Evolutionary conservation across 306 rosid species (phyloP), one percentile per base, ranked within the genome.

Genomic region (Prunus campanulata): DNA sequence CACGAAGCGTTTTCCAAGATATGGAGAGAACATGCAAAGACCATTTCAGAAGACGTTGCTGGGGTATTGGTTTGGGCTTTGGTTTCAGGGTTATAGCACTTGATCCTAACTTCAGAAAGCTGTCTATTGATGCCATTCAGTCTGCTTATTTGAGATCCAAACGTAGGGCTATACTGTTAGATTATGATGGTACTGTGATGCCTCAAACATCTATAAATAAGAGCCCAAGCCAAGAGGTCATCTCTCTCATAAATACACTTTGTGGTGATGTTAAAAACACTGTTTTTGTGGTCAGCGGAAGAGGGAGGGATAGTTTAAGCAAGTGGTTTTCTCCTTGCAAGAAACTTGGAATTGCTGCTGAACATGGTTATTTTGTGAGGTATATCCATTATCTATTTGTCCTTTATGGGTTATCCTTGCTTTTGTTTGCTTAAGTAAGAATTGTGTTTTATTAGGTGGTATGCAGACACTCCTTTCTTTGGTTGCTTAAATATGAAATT

Each of bases 1-100:
- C 93, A 27, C 67, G 66, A 65, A 89, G 93, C 78, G 84, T 87
- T 71, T 84, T 83, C 82, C 91, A 85, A 73, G 93, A 89, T 75
- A 80, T 89, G 86, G 93, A 89, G 68, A 82, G 90, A 74, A 80
- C 87, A 6, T 88, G 91, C 70, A 88, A 57, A 83, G 91, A 88
- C 56, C 91, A 88, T 84, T 85, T 88, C 69, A 78, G 86, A 78
- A 85, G 86, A 78, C 84, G 91, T 11, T 88, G 91, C 71, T 88
- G 91, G 91, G 91, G 91, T 66, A 88, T 88, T 55, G 91, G 91
- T 50, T 77, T 88, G 81, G 80, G 91, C 78, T 88, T 88, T 18
- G 91, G 91, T 22, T 88, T 88, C 78, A 83, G 91, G 77, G 91
- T 88, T 66, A 82, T 88, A 67, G 91, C 91, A 11, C 83, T 88